Percentiles rank a stretch among this genome's conserved stretches.
Evolutionary conservation across 2,329 filamentous ascomycete genomes (phyloP).

Genomic region (Paraphaeosphaeria minitans): DNA sequence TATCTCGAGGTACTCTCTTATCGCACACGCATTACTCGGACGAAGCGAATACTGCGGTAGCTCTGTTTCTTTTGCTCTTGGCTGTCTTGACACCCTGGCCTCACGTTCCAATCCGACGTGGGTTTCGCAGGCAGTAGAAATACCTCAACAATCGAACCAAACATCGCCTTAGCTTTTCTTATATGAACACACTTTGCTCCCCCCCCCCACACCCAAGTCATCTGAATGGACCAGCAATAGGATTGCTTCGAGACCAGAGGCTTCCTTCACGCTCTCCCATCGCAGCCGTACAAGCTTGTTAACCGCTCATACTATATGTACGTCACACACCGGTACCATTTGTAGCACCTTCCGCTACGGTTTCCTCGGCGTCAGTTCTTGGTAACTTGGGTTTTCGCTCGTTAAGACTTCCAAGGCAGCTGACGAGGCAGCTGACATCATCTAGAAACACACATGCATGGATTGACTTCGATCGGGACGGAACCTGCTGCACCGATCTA

Average conservation of each 20-base stretch:
- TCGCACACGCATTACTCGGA: background rate
- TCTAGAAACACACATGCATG: background rate
- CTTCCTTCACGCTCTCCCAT: background rate
- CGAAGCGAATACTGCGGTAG: background rate
- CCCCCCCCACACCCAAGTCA: too few relatives aligned
- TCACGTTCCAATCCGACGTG: background rate
- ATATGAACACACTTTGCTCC: background rate
- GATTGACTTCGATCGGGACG: background rate
- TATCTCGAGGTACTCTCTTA: background rate
- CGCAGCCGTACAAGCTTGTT: background rate
- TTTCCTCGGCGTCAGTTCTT: background rate
- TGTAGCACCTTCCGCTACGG: background rate
- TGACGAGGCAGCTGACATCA: background rate
- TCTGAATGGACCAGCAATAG: background rate
- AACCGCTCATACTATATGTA: background rate
- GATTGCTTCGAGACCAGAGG: background rate
- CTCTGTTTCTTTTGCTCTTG: background rate
- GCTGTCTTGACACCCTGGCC: background rate
- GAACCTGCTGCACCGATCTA: background rate
- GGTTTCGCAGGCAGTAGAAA: slow-evolving; percentile 1
- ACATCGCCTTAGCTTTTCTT: background rate
- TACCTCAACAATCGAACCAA: background rate
- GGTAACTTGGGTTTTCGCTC: background rate
- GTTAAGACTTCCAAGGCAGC: background rate
- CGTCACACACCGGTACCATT: background rate